Base-by-base conservation (phyloP, 148 eudicot genomes). In the Beta vulgaris region DNA sequence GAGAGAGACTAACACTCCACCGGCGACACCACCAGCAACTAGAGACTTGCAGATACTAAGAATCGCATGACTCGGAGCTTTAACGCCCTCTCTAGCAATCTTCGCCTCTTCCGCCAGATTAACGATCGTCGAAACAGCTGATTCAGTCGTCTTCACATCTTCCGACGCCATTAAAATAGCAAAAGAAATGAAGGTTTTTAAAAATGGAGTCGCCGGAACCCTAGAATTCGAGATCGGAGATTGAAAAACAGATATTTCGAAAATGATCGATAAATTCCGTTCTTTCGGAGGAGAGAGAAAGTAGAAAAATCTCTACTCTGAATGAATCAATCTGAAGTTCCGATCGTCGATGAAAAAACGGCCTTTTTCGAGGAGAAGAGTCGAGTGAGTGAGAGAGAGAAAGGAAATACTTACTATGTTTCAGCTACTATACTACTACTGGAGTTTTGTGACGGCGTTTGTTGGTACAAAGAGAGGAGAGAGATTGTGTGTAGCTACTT, bases 11-110 rank as follows among this genome's bases (percentile, higher is more conserved):
- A 29, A 90, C 93, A 90, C 83, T 79, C 91, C 93, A n/a, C 93
- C 93, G 37, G 91, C 93, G 42, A 90, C 85, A 25, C 93, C 93
- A 1, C 93, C 91, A 42, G 93, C 93, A n/a, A 88, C 77, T 43
- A 90, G 91, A 42, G 93, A 87, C 74, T 90, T 90, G 84, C 88
- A 84, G 76, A 90, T 84, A 49, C 77, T 83, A 67, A 84, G 86
- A 34, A 84, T 58, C 25, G 88, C 87, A 49, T 81, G 73, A 0
- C 82, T 83, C 2, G 91, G 84, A 70, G 89, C 77, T 77, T 83
- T 87, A 62, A 89, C 90, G 32, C 89, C 92, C 58, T 87, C 84
- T 62, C 87, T 85, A 9, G 92, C 88, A 1, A 89, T 86, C 86
- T 89, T 89, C 7, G 93, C 93, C 76, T 89, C 93, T 74, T 86